These are phyloP conservation scores for Candida sojae DNA, from an alignment of 1,139 yeast genomes.

Conservation along the genomic window DNA sequence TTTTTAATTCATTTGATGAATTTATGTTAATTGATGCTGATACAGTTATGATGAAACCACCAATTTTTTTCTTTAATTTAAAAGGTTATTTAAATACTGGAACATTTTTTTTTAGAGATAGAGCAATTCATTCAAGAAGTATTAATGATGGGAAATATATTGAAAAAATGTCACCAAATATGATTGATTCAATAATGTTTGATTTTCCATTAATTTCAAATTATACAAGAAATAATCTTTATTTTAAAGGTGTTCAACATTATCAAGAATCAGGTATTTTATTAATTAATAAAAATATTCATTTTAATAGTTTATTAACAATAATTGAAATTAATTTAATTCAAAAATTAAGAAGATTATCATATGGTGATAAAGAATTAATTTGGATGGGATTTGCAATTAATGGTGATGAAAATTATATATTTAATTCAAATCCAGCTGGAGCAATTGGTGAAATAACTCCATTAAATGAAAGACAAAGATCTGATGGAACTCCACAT, in stretches of 20 bases:
- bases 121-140: constrained; percentile 36
- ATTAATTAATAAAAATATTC: constrained; percentile 39
- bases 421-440: constrained; percentile 50
- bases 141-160: constrained; percentile 31
- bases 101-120: constrained; percentile 50
- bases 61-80: constrained; percentile 39
- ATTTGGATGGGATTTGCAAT: constrained; percentile 61
- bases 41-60: constrained; percentile 40
- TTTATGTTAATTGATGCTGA: constrained; percentile 55
- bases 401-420: constrained; percentile 54
- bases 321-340: constrained; percentile 45
- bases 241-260: constrained; percentile 36
- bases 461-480: constrained; percentile 27
- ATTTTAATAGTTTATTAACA: constrained; percentile 44
- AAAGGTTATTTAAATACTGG: constrained; percentile 39
- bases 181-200: constrained; percentile 35
- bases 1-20: constrained; percentile 54
- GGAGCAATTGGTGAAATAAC: constrained; percentile 55
- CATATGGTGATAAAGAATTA: constrained; percentile 67
- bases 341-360: constrained; percentile 37
- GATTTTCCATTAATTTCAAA: constrained; percentile 35
- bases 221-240: constrained; percentile 30
- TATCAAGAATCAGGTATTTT: constrained; percentile 57
- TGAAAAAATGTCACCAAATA: constrained; percentile 39
- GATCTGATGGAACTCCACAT: constrained; percentile 21